Conservation (phyloP, 331 rosid genomes). For the Prunus yedoensis region DNA sequence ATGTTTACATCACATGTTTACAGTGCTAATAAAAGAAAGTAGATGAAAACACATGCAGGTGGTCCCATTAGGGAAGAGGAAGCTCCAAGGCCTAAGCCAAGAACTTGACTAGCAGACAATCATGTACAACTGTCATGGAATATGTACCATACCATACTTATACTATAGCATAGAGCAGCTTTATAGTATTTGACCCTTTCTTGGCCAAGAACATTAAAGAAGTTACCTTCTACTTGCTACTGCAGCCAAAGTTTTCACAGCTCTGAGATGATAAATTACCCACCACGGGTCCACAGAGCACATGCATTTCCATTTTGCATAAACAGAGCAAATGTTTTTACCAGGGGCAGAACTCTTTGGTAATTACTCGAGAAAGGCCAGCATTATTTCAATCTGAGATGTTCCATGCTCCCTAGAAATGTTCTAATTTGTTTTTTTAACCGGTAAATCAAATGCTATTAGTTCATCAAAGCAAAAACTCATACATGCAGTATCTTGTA, state of each 20-base stretch:
- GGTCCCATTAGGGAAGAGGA: not conserved
- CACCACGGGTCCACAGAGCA: too few species aligned
- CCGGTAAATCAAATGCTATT: too few species aligned
- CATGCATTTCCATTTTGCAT: too few species aligned
- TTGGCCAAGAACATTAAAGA: not conserved
- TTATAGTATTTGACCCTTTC: not conserved
- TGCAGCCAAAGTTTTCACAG: conserved; percentile 9
- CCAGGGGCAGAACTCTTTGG: not conserved
- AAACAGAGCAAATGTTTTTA: too few species aligned
- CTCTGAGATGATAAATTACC: not conserved
- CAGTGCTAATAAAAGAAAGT: not conserved
- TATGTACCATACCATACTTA: not conserved
- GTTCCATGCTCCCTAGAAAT: not conserved
- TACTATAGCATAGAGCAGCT: not conserved
- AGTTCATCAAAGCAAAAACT: not conserved
- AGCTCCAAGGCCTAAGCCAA: not conserved
- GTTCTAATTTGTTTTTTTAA: not conserved
- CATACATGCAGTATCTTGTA: too few species aligned
- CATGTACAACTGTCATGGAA: conserved; percentile 3
- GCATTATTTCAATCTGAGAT: not conserved
- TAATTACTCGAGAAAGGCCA: too few species aligned
- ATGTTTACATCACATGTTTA: too few species aligned
- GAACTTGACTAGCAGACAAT: conserved; percentile 9
- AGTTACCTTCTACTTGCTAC: not conserved
- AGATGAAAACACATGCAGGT: conserved; percentile 14